phyloP scores from a whole-genome alignment of 164 flowering plant genomes.

The Stephania cephalantha region DNA sequence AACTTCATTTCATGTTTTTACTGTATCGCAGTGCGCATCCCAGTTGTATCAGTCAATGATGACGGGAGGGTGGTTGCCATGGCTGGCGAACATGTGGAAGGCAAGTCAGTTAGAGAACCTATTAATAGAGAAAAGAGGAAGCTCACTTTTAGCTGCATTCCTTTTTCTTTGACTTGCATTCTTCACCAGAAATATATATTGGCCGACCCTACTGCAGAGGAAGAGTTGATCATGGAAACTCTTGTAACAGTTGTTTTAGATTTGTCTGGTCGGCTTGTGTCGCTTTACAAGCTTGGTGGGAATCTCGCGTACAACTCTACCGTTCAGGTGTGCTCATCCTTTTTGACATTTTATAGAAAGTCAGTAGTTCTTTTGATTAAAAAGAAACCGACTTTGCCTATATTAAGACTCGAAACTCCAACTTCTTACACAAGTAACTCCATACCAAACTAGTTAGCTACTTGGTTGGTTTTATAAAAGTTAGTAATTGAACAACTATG shows the following conservation, averaged over 20 bases:
- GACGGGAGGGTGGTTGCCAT: slow-evolving; percentile 66
- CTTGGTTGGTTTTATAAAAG: too few relatives aligned
- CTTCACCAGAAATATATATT: slow-evolving; percentile 80
- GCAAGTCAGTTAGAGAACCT: slow-evolving; percentile 35
- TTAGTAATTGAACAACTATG: too few relatives aligned
- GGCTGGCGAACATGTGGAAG: slow-evolving; percentile 39
- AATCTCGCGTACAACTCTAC: slow-evolving; percentile 63
- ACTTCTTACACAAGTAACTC: too few relatives aligned
- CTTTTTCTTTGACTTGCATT: slow-evolving; percentile 78
- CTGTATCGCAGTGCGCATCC: slow-evolving; percentile 65
- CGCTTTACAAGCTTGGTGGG: slow-evolving; percentile 88
- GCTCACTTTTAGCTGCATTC: slow-evolving; percentile 42
- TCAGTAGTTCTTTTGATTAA: too few relatives aligned
- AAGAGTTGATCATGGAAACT: slow-evolving; percentile 46
- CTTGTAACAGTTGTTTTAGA: slow-evolving; percentile 59
- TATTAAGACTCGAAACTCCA: too few relatives aligned
- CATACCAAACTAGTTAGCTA: too few relatives aligned
- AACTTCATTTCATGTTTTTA: slow-evolving; percentile 1
- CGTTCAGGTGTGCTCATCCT: slow-evolving; percentile 49
- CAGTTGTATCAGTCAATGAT: slow-evolving; percentile 72
- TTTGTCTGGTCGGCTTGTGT: slow-evolving; percentile 65
- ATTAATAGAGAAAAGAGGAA: slow-evolving; percentile 74
- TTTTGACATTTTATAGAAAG: background rate
- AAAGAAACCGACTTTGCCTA: too few relatives aligned
- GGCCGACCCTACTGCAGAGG: slow-evolving; percentile 91